Conservation (phyloP, 2,329 filamentous ascomycete species). For the Fusarium abutilonis region DNA sequence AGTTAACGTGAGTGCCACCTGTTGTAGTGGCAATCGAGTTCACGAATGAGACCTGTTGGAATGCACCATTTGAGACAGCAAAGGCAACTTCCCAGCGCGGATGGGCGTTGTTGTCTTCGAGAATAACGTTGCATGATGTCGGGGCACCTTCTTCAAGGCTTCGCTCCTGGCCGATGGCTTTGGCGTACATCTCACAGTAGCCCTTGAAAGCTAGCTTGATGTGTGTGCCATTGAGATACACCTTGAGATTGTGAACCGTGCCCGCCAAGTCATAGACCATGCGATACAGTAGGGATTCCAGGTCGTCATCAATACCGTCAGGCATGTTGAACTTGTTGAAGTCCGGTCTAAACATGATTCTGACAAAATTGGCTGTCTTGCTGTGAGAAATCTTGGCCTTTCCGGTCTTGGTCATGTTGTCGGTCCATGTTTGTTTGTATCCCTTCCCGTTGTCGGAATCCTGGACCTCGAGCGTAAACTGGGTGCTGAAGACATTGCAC, state of each 20-base stretch:
- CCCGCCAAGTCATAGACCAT: slow-evolving; percentile 97
- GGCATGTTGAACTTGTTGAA: slow-evolving; percentile 86
- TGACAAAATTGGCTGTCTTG: slow-evolving; percentile 82
- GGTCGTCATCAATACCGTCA: slow-evolving; percentile 90
- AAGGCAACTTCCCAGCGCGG: slow-evolving; percentile 94
- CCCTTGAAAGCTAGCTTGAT: slow-evolving; percentile 91
- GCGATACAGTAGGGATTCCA: slow-evolving; percentile 88
- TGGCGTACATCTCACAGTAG: slow-evolving; percentile 98
- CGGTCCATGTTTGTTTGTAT: slow-evolving; percentile 94
- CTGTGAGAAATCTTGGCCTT: slow-evolving; percentile 87
- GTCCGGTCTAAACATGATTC: slow-evolving; percentile 92
- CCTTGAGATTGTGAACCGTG: slow-evolving; percentile 81
- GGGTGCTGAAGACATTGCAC: slow-evolving; percentile 95
- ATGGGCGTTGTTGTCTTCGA: slow-evolving; percentile 79
- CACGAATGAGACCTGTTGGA: slow-evolving; percentile 98
- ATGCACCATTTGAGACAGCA: slow-evolving; percentile 93
- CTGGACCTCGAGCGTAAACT: slow-evolving; percentile 90
- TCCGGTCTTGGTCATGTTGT: slow-evolving; percentile 90
- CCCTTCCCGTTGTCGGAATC: slow-evolving; percentile 87
- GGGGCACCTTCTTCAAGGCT: slow-evolving; percentile 70
- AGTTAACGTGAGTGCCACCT: slow-evolving; percentile 96
- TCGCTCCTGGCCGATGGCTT: slow-evolving; percentile 87
- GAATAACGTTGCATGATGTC: slow-evolving; percentile 80
- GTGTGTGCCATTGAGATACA: slow-evolving; percentile 83
- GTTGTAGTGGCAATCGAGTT: slow-evolving; percentile 97